Evolutionary conservation across 2,329 filamentous ascomycete species (phyloP), one percentile per base, ranked within the genome.

Genomic region (Colletotrichum zoysiae): DNA sequence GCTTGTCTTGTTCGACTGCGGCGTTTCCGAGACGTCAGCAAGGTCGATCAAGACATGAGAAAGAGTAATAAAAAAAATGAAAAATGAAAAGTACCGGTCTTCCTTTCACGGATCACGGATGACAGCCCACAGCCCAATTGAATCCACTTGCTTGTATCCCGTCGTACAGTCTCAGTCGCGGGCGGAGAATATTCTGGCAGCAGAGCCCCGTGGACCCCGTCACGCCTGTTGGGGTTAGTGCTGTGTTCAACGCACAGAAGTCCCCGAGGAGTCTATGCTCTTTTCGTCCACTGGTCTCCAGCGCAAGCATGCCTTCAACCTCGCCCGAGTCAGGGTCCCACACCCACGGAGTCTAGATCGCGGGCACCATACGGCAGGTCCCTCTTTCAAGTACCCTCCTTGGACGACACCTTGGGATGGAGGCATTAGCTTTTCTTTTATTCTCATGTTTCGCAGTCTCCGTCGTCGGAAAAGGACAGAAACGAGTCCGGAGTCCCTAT

Each of bases 101-200:
- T n/a, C 46, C 20, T 48, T 46, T 18, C 40, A 61, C 48, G 44
- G 26, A n/a, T 23, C 48, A 64, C 53, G 48, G 38, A 38, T 23
- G 40, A 67, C 23, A 50, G 57, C 42, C 68, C 23, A 62, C 14
- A 68, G 53, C 57, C 65, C 69, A 64, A 65, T 48, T 23, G 53
- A 68, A 67, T 55, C 58, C 70, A 69, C 70, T 50, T 33, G 40
- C 30, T 58, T 57, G 51, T 42, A 57, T 23, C 65, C 55, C 70
- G 70, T 72, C 46, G 59, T 42, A 72, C 70, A 70, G 70, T 72
- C 55, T 72, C 66, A 65, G 70, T 72, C 70, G 42, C 66, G 70
- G 66, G 65, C 70, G 70, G 70, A 72, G 70, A 72, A 72, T 72
- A 72, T 72, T 70, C 59, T 65, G 70, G 69, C 64, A 64, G 69